Base-by-base conservation (phyloP, 2,329 filamentous ascomycete genomes). In the Exophiala sideris region DNA sequence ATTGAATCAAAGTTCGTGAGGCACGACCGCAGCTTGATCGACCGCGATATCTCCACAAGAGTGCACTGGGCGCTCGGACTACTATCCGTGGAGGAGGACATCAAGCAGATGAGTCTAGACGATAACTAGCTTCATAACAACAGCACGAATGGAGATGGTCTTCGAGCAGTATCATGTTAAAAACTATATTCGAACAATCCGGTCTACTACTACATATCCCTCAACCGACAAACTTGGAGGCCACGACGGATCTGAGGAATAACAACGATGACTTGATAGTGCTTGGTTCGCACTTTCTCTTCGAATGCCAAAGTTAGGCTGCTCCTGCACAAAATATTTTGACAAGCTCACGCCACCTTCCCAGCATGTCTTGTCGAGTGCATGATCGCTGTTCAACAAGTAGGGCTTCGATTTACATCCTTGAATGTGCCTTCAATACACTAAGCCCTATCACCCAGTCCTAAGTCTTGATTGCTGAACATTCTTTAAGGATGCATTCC, bases 61-160 rank as follows among this genome's bases (percentile, higher is more conserved):
- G 77, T 87, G 3, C 84, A 86, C 63, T 91, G 87, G 74, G 90
- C 89, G 1, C 79, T 95, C 67, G 91, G 91, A 0, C 66, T 96
- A 53, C 71, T 95, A 57, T 84, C 83, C 2, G 79, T 89, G n/a
- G 88, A 95, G 65, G 82, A 86, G 52, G 89, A 95, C 68, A 76
- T 94, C 59, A 78, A 83, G 58, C 77, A 74, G 62, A 70, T 89
- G 63, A 81, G 82, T 52, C 65, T 88, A 38, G 76, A 50, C 20
- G 48, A 50, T 10, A 32, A 39, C 6, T 55, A 51, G 48, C 33
- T 29, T 10, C 39, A 18, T 41, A 21, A 21, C 48, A n/a, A 20
- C 29, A 35, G 21, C 14, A 21, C 33, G 5, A 11, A 36, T 14
- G 9, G 5, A 41, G 16, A 41, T 18, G 21, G 16, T 11, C 21